Conservation (phyloP, 2,329 filamentous ascomycete species). For the Torrubiella hemipterigena region DNA sequence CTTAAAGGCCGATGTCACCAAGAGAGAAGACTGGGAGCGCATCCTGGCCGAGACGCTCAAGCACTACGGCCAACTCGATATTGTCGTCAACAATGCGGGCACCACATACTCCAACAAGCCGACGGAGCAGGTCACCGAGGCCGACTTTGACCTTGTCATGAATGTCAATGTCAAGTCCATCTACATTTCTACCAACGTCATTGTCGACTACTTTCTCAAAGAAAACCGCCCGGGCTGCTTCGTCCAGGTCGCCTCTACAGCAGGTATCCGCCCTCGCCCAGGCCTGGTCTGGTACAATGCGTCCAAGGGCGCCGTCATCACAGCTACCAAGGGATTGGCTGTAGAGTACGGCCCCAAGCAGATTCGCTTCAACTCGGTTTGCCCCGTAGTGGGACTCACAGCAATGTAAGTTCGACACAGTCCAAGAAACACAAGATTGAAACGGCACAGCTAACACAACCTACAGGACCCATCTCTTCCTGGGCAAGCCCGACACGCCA, state of each 20-base stretch:
- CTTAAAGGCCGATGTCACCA: constrained; percentile 35
- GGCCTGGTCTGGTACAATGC: constrained; percentile 61
- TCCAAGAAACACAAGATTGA: neutral
- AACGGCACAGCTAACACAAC: neutral
- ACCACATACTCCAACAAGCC: constrained; percentile 48
- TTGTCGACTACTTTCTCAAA: constrained; percentile 48
- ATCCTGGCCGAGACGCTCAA: constrained; percentile 32
- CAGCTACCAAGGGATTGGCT: constrained; percentile 46
- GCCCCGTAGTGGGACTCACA: constrained; percentile 55
- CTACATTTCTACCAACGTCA: constrained; percentile 45
- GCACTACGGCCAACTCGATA: constrained; percentile 39
- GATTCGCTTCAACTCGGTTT: constrained; percentile 63
- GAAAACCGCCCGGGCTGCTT: constrained; percentile 46
- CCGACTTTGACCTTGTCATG: constrained; percentile 55
- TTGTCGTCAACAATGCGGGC: constrained; percentile 51
- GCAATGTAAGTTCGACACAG: constrained; percentile 33
- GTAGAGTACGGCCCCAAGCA: constrained; percentile 62
- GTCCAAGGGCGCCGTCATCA: constrained; percentile 53
- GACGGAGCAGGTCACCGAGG: constrained; percentile 50
- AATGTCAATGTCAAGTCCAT: constrained; percentile 58
- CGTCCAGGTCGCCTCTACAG: constrained; percentile 55
- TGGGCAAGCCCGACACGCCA: constrained; percentile 49
- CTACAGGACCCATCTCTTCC: constrained; percentile 33
- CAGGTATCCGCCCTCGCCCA: constrained; percentile 44
- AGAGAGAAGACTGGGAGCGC: constrained; percentile 37